Percentiles rank a stretch among this genome's conserved stretches.
Evolutionary conservation across 768 basidiomycete genomes (phyloP).

Genomic region (Pleurotus sapidus): DNA sequence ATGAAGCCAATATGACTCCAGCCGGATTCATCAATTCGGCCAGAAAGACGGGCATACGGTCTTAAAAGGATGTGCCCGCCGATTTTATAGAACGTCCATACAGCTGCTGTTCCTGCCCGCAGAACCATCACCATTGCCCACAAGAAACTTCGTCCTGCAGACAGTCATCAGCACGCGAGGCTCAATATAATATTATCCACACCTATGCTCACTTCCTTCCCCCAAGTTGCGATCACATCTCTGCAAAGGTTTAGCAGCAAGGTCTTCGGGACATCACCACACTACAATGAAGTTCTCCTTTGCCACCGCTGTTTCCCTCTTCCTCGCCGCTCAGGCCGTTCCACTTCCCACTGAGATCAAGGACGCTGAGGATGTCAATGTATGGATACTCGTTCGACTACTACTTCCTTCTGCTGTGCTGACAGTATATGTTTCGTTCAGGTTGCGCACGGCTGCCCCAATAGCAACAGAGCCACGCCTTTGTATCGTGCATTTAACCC

Average conservation of each 20-base stretch:
- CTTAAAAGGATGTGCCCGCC: not conserved
- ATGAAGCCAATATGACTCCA: not conserved
- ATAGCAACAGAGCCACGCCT: too few species aligned
- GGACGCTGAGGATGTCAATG: not conserved
- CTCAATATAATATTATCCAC: not conserved
- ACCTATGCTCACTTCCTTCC: not conserved
- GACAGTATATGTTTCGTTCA: not conserved
- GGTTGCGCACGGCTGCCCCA: too few species aligned
- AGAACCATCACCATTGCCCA: not conserved
- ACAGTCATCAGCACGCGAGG: not conserved
- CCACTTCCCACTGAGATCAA: slow-evolving; percentile 2
- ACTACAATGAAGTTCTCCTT: slow-evolving; percentile 7
- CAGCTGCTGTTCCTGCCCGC: not conserved
- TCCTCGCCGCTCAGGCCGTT: slow-evolving; percentile 1
- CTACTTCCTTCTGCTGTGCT: not conserved
- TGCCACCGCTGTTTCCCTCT: slow-evolving; percentile 1
- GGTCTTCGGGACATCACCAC: not conserved
- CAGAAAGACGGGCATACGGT: not conserved
- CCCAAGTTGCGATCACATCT: slow-evolving; percentile 5
- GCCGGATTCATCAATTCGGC: too few species aligned
- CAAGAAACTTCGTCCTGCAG: not conserved
- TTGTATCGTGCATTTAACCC: too few species aligned
- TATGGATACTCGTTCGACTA: not conserved
- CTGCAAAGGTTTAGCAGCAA: not conserved
- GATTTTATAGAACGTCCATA: not conserved